These are phyloP conservation scores for Sporisorium exsertum DNA, from an alignment of 1,284 basidiomycete genomes.

Conservation along the genomic window DNA sequence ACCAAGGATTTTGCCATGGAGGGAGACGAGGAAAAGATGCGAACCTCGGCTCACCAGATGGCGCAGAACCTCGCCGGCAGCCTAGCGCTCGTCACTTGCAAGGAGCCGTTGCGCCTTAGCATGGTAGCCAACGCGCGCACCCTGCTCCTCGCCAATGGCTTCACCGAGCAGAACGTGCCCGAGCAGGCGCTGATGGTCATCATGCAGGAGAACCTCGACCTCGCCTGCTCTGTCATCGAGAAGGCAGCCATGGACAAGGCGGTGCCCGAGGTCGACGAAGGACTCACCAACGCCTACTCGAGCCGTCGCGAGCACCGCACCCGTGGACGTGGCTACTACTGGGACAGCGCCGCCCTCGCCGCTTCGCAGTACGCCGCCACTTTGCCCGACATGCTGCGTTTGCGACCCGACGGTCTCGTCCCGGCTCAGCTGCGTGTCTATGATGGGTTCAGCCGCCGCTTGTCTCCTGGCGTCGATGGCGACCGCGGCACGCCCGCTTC, in stretches of 20 bases:
- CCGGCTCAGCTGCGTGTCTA: slow-evolving; percentile 88
- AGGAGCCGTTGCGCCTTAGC: slow-evolving; percentile 93
- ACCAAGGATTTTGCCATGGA: slow-evolving; percentile 98
- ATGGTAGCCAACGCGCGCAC: slow-evolving; percentile 89
- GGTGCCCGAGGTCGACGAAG: slow-evolving; percentile 92
- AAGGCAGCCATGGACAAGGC: slow-evolving; percentile 98
- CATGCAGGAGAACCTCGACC: slow-evolving; percentile 91
- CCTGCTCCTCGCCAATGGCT: slow-evolving; percentile 74
- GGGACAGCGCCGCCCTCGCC: slow-evolving; percentile 61
- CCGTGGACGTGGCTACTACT: slow-evolving; percentile 71
- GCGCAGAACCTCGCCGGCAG: slow-evolving; percentile 96
- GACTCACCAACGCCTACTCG: slow-evolving; percentile 80
- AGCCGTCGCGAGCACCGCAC: slow-evolving; percentile 88
- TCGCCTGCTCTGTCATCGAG: slow-evolving; percentile 94
- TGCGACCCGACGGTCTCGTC: slow-evolving; percentile 85
- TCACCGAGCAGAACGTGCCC: slow-evolving; percentile 71
- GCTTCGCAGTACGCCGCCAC: slow-evolving; percentile 79
- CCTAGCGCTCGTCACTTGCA: slow-evolving; percentile 96
- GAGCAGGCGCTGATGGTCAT: slow-evolving; percentile 79
- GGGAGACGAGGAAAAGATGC: slow-evolving; percentile 87
- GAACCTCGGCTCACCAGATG: slow-evolving; percentile 94
- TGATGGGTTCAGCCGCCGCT: slow-evolving; percentile 80
- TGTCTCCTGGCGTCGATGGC: slow-evolving; percentile 42
- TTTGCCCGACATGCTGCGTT: slow-evolving; percentile 88
- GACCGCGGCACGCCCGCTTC: slow-evolving; percentile 49